phyloP scores from a whole-genome alignment of 1,284 basidiomycete genomes.

The Heterobasidion occidentale region DNA sequence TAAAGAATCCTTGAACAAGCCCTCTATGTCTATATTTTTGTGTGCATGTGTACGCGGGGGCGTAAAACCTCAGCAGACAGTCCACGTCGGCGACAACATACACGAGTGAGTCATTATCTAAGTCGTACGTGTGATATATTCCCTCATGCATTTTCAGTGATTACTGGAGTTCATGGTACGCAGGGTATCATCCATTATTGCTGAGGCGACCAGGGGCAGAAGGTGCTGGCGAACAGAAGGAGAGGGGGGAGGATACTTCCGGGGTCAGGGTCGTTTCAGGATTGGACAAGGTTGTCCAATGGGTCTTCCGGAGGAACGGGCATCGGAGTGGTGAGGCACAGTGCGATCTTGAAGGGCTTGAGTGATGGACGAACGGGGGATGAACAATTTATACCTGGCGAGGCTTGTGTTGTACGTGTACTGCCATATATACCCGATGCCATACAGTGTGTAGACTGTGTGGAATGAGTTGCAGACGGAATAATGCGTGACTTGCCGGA shows the following conservation, averaged over 20 bases:
- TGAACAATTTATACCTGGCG: no score
- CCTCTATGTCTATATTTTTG: constrained; percentile 48
- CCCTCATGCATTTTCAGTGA: constrained; percentile 36
- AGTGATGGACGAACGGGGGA: no score
- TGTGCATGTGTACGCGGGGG: constrained; percentile 25
- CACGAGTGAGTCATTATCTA: constrained; percentile 34
- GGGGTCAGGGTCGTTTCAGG: constrained; percentile 31
- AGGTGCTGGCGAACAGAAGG: constrained; percentile 40
- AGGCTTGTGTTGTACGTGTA: no score
- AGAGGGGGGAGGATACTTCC: constrained; percentile 30
- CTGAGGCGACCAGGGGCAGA: constrained; percentile 41
- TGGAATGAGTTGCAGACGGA: no score
- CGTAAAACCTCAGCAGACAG: constrained; percentile 31
- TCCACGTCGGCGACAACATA: constrained; percentile 72
- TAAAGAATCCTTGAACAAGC: constrained; percentile 62
- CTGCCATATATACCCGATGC: no score
- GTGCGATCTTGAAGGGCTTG: no score
- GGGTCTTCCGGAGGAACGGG: constrained; percentile 11
- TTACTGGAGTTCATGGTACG: constrained; percentile 51
- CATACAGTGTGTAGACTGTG: no score
- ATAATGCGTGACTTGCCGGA: no score
- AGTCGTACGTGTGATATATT: neutral
- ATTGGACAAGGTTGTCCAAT: constrained; percentile 32
- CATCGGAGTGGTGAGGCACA: no score
- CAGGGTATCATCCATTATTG: constrained; percentile 53